Conservation (phyloP, 257 asterid species). For the Verbena officinalis region DNA sequence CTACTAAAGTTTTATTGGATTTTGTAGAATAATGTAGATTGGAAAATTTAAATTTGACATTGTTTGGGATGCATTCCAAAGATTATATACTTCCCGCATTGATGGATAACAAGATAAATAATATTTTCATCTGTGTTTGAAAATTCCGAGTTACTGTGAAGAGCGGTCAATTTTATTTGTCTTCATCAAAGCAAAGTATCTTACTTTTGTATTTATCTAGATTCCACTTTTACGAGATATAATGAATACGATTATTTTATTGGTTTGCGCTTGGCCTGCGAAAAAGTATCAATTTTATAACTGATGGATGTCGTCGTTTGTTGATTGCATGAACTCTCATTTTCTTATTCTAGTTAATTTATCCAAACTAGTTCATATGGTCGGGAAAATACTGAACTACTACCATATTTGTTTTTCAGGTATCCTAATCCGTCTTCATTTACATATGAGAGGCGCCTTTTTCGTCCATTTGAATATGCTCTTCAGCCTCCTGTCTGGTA, state of each 20-base stretch:
- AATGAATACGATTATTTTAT: too few relatives aligned
- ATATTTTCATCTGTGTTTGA: neutral
- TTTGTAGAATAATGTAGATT: neutral
- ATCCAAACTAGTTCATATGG: neutral
- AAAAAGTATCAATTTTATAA: neutral
- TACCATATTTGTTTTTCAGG: constrained; percentile 45
- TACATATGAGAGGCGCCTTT: constrained; percentile 91
- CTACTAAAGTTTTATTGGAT: neutral
- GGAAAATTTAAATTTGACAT: too few relatives aligned
- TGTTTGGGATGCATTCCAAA: too few relatives aligned
- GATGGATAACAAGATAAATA: neutral
- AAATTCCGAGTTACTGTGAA: neutral
- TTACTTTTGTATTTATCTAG: neutral
- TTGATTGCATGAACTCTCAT: constrained; percentile 5
- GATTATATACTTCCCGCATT: neutral
- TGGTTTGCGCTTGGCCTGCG: too few relatives aligned
- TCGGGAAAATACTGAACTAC: constrained; percentile 11
- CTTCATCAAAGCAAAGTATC: constrained; percentile 2
- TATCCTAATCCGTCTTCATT: constrained; percentile 96
- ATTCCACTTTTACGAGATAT: neutral
- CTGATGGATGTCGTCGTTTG: neutral
- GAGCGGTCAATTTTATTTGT: neutral
- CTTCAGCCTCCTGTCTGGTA: constrained; percentile 94
- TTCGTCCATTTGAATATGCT: constrained; percentile 95
- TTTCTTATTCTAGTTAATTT: neutral